Conservation (phyloP, 2,329 filamentous ascomycete genomes). For the Teratosphaeria zuluensis region DNA sequence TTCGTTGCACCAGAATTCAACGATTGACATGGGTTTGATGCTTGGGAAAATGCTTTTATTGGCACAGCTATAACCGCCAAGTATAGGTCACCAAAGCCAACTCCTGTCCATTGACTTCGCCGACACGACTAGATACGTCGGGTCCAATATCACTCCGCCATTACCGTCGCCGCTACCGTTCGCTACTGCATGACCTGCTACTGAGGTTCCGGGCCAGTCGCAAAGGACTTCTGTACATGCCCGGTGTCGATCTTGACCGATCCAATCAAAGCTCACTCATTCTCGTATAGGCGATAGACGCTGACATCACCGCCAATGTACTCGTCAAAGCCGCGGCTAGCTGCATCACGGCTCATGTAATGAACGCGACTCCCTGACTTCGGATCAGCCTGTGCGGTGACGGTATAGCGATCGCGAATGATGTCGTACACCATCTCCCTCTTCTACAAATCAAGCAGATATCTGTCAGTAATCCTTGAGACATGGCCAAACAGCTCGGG, state of each 20-base stretch:
- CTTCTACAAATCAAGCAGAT: neutral
- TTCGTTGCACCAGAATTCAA: no score
- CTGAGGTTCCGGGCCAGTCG: neutral
- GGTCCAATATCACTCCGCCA: no score
- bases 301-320: neutral
- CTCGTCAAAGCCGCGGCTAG: neutral
- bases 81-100: no score
- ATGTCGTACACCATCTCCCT: neutral
- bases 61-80: no score
- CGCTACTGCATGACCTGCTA: no score
- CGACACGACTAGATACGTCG: no score
- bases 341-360: neutral
- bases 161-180: no score
- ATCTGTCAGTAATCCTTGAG: neutral
- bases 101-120: no score
- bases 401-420: neutral
- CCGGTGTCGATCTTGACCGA: neutral
- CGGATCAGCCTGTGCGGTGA: neutral
- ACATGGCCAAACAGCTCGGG: neutral
- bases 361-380: neutral
- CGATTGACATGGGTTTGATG: no score
- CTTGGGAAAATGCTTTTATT: no score
- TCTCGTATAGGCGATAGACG: neutral
- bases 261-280: neutral
- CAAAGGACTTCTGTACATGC: neutral